Conservation (phyloP, 768 basidiomycete species). For the Suillus cothurnatus region DNA sequence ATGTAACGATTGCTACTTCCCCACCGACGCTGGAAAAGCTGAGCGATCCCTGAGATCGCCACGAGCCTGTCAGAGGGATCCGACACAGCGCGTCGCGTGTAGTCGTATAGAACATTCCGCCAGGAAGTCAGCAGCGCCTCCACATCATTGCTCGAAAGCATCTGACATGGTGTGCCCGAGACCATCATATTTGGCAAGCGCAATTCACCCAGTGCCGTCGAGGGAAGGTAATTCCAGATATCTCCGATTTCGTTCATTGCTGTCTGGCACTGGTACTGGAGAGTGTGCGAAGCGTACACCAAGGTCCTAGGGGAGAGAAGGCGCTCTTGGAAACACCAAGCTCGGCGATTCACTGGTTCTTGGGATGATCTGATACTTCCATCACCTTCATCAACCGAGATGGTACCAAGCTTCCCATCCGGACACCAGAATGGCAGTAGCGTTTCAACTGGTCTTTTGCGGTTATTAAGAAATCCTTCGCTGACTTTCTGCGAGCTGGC, state of each 20-base stretch:
- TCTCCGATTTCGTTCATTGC: constrained; percentile 6
- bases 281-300: constrained; percentile 6
- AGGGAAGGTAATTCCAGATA: background rate
- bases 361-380: background rate
- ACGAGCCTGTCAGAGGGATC: constrained; percentile 10
- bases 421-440: constrained; percentile 12
- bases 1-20: constrained; percentile 7
- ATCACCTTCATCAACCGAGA: background rate
- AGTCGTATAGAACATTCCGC: background rate
- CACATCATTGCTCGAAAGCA: background rate
- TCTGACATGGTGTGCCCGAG: background rate
- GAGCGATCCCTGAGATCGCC: constrained; percentile 10
- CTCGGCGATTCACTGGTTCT: constrained; percentile 10
- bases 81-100: constrained; percentile 5
- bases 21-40: constrained; percentile 3
- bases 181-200: constrained; percentile 3
- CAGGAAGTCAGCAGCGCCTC: constrained; percentile 1
- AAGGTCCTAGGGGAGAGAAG: constrained; percentile 6
- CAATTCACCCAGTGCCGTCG: background rate
- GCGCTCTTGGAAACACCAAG: constrained; percentile 15
- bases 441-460: background rate
- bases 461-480: constrained; percentile 7
- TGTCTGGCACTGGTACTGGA: constrained; percentile 12
- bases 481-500: constrained; percentile 9
- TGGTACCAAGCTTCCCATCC: constrained; percentile 8